Evolutionary conservation across 805 yeast species (phyloP).

Genomic region (Kodamaea fukazawae): DNA sequence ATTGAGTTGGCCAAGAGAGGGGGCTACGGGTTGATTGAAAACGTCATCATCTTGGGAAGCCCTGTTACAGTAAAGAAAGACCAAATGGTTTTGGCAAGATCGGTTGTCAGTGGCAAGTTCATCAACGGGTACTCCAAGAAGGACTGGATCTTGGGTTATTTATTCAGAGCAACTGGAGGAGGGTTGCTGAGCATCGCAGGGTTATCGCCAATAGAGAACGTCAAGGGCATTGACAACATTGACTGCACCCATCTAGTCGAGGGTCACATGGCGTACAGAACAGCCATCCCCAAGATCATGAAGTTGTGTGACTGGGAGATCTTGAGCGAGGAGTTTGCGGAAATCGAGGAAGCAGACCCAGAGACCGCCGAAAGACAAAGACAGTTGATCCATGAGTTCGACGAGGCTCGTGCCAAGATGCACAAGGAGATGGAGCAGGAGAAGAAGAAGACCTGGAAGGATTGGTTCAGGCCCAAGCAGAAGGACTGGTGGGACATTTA

Average conservation of each 20-base stretch:
- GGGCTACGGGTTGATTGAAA: conserved; percentile 84
- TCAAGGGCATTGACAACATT: conserved; percentile 72
- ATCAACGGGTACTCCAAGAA: conserved; percentile 87
- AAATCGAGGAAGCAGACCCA: conserved; percentile 94
- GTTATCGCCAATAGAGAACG: conserved; percentile 63
- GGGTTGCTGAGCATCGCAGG: conserved; percentile 93
- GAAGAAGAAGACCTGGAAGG: conserved; percentile 45
- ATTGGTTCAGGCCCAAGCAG: conserved; percentile 47
- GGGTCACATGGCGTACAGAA: conserved; percentile 98
- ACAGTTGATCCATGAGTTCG: conserved; percentile 75
- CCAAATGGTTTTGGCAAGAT: conserved; percentile 71
- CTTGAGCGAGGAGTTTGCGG: conserved; percentile 85
- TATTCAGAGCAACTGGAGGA: conserved; percentile 94
- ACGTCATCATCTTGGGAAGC: conserved; percentile 82
- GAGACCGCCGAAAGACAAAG: conserved; percentile 82
- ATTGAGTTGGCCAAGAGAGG: conserved; percentile 81
- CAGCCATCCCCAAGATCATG: conserved; percentile 82
- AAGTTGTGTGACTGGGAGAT: conserved; percentile 74
- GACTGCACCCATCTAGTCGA: conserved; percentile 85
- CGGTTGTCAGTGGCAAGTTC: conserved; percentile 86
- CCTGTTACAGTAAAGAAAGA: conserved; percentile 81
- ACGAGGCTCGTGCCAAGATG: conserved; percentile 71
- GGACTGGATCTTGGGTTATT: conserved; percentile 95
- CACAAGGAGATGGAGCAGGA: conserved; percentile 38
- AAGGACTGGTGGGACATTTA: conserved; percentile 60